Evolutionary conservation across 805 yeast genomes (phyloP), one percentile per base, ranked within the genome.

Genomic region (Wickerhamomyces canadensis): DNA sequence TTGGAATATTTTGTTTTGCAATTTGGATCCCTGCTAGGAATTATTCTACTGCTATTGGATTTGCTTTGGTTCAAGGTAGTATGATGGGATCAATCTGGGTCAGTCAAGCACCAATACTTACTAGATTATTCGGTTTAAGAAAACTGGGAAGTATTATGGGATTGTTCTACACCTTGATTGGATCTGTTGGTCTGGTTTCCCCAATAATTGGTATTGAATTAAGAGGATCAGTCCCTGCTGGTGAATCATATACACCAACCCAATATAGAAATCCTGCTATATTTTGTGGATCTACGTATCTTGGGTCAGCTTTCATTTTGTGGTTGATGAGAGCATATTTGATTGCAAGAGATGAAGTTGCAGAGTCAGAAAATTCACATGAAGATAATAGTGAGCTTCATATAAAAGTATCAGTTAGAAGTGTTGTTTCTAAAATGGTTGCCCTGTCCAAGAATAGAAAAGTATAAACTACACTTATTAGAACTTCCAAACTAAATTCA

Each of bases 1-100:
- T 67, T 30, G 61, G 61, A 1, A 37, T 70, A 3, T 60, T 71
- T 31, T 48, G 67, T 13, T 59, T 62, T 42, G 70, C 73, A 5
- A 68, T 71, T 71, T 71, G 77, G 77, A 61, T 70, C 16, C 80
- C 81, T 4, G 71, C 76, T 13, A 60, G 72, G 38, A 76, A 75
- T 46, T 68, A 58, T 42, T 79, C 78, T 1, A 73, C 80, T 2
- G 72, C 77, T 0, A 49, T 76, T 10, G 68, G 60, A 0, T 72
- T 76, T 48, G 74, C 75, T 2, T 28, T 77, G 15, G 41, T 77
- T 7, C 64, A 59, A 44, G 85, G 85, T 27, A 57, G 67, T 1
- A 34, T 73, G 23, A 78, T 78, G 81, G 84, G 84, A 3, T 63
- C 76, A 13, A 61, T 77, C 28, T 78, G 75, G 70, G 71, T 77